Base-by-base conservation (phyloP, 306 rosid genomes). In the Phaseolus lunatus region DNA sequence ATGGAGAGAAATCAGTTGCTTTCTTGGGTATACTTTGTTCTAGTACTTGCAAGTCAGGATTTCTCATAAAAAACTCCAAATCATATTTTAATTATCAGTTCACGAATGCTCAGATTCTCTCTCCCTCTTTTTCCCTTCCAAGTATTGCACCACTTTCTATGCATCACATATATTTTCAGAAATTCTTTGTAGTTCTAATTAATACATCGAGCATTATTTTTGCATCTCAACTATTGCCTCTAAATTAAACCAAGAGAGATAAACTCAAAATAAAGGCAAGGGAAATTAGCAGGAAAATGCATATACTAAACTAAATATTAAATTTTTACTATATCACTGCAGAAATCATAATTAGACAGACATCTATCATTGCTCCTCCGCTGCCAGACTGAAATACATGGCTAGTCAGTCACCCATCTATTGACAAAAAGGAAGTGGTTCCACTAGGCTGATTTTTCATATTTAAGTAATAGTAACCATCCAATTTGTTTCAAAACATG, bases 241-340 rank as follows among this genome's bases (percentile, higher is more conserved):
- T 54, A 53, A 77, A 77, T 12, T 67, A 53, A 77, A 77, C 56
- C 44, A 65, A 37, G 66, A 65, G 54, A 65, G 31, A 16, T 50
- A 27, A 77, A 66, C 74, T 77, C 48, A 16, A 67, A 67, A 53
- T 54, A 43, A 77, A 44, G 47, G 23, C 47, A 14, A 18, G 9
- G 13, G 23, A 43, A 43, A 7, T 8, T 41, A 78, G 12, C 66
- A 10, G 66, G 18, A 66, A 56, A 56, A 20, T 29, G 57, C 5
- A 78, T 53, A 29, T 13, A 78, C 39, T 14, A 57, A 69, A 44
- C 45, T 37, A 31, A 33, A 33, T 33, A 5, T 33, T 33, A 5
- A 33, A 33, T 7, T 33, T 33, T 33, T 6, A 33, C 5, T 33
- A 33, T 33, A 33, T 33, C 9, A 33, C 39, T 33, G 39, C 39